Conservation (phyloP, 495 filamentous ascomycete genomes). For the Letharia columbiana region DNA sequence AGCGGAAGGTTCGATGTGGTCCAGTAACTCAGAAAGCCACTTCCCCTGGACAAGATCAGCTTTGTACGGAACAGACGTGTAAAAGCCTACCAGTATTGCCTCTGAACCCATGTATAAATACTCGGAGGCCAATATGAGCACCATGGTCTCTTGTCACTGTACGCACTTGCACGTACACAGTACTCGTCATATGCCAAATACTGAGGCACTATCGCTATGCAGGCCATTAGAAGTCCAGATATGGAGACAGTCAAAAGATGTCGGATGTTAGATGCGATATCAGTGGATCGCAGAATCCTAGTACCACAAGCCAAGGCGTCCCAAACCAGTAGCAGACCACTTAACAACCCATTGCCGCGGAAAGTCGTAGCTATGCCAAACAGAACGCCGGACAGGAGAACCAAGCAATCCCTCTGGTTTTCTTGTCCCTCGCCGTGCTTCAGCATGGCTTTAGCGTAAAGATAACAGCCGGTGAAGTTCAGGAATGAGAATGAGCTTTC, state of each 20-base stretch:
- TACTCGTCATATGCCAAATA: slow-evolving; percentile 62
- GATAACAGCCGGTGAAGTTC: slow-evolving; percentile 61
- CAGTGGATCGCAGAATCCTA: slow-evolving; percentile 23
- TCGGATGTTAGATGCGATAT: slow-evolving; percentile 12
- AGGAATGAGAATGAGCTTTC: slow-evolving; percentile 75
- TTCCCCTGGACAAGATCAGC: slow-evolving; percentile 52
- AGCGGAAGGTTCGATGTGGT: slow-evolving; percentile 76
- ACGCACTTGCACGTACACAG: slow-evolving; percentile 40
- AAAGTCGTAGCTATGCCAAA: slow-evolving; percentile 69
- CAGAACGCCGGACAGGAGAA: slow-evolving; percentile 52
- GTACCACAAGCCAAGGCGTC: slow-evolving; percentile 40
- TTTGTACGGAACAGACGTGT: not conserved
- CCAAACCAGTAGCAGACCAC: slow-evolving; percentile 61
- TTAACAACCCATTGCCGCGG: slow-evolving; percentile 81
- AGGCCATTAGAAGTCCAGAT: slow-evolving; percentile 57
- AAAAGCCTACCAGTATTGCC: slow-evolving; percentile 69
- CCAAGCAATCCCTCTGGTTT: slow-evolving; percentile 35
- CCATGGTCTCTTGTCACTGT: slow-evolving; percentile 53
- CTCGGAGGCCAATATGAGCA: slow-evolving; percentile 64
- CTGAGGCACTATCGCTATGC: slow-evolving; percentile 65
- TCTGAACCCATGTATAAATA: slow-evolving; percentile 85
- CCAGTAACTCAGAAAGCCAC: slow-evolving; percentile 88
- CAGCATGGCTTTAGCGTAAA: slow-evolving; percentile 54
- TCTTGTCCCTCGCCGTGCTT: slow-evolving; percentile 25
- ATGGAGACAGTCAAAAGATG: slow-evolving; percentile 37